Conservation (phyloP, 2,329 filamentous ascomycete genomes). For the Scedosporium aurantiacum region DNA sequence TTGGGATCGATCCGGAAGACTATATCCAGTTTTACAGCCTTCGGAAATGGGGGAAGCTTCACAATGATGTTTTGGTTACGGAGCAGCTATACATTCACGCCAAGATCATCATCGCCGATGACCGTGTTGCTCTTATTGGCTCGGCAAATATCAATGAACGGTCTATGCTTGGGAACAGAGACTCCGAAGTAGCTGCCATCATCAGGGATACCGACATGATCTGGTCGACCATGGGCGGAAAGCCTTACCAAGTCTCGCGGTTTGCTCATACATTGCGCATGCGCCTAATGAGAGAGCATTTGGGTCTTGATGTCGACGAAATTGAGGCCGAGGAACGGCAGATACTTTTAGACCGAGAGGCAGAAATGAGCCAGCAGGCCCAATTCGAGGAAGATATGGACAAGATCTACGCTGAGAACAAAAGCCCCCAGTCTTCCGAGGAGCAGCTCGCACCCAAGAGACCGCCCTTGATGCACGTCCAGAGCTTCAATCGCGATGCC, state of each 20-base stretch:
- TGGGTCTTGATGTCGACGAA: slow-evolving; percentile 90
- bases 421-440: slow-evolving; percentile 12
- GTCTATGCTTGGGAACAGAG: slow-evolving; percentile 82
- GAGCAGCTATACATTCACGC: slow-evolving; percentile 98
- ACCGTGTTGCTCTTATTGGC: slow-evolving; percentile 84
- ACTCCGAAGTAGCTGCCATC: slow-evolving; percentile 84
- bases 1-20: slow-evolving; percentile 82
- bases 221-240: slow-evolving; percentile 80
- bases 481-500: slow-evolving; percentile 67
- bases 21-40: slow-evolving; percentile 94
- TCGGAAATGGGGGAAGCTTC: slow-evolving; percentile 84
- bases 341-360: slow-evolving; percentile 50
- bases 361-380: slow-evolving; percentile 15
- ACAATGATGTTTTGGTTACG: slow-evolving; percentile 66
- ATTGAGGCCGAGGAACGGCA: slow-evolving; percentile 69
- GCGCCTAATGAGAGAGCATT: slow-evolving; percentile 90
- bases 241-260: slow-evolving; percentile 78
- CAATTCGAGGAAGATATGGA: slow-evolving; percentile 48
- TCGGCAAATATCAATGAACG: slow-evolving; percentile 98
- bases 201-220: slow-evolving; percentile 91
- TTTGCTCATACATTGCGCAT: slow-evolving; percentile 90
- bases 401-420: slow-evolving; percentile 47
- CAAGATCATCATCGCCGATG: slow-evolving; percentile 93
- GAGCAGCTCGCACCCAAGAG: not conserved
- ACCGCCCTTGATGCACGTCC: slow-evolving; percentile 14